Percentiles rank a stretch among this genome's conserved stretches.
phyloP scores from a whole-genome alignment of 768 basidiomycete genomes.

The Hericium coralloides region DNA sequence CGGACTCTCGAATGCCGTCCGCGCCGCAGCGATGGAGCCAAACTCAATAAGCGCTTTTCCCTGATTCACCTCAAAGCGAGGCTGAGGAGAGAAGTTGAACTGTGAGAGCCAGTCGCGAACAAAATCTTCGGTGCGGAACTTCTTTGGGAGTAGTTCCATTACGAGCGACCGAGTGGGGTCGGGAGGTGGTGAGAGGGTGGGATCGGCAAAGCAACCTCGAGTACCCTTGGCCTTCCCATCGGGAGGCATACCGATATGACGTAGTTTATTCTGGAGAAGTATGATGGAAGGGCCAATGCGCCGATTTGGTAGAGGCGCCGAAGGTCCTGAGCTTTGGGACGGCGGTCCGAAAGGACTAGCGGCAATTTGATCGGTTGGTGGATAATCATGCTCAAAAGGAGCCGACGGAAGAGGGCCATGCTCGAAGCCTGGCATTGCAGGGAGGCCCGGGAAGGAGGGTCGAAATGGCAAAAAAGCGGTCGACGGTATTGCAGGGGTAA shows the following conservation, averaged over 20 bases:
- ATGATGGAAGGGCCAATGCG: too few species aligned
- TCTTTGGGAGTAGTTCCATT: slow-evolving; percentile 47
- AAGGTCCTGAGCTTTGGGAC: too few species aligned
- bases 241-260: slow-evolving; percentile 4
- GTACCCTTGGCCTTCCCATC: neutral
- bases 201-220: slow-evolving; percentile 7
- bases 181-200: slow-evolving; percentile 19
- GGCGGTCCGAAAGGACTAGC: too few species aligned
- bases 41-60: slow-evolving; percentile 48
- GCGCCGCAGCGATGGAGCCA: slow-evolving; percentile 32
- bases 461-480: too few species aligned
- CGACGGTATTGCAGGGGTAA: too few species aligned
- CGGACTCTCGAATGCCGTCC: slow-evolving; percentile 41
- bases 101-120: slow-evolving; percentile 34
- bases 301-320: too few species aligned
- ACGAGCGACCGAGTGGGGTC: slow-evolving; percentile 44
- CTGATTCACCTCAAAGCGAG: slow-evolving; percentile 17
- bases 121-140: slow-evolving; percentile 33
- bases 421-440: too few species aligned
- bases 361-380: too few species aligned
- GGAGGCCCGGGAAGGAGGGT: too few species aligned
- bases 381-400: too few species aligned
- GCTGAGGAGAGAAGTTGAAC: slow-evolving; percentile 2
- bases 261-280: neutral
- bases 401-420: too few species aligned